These are phyloP conservation scores for Nidularia sp. DNA, from an alignment of 768 basidiomycete species.

Conservation along the genomic window DNA sequence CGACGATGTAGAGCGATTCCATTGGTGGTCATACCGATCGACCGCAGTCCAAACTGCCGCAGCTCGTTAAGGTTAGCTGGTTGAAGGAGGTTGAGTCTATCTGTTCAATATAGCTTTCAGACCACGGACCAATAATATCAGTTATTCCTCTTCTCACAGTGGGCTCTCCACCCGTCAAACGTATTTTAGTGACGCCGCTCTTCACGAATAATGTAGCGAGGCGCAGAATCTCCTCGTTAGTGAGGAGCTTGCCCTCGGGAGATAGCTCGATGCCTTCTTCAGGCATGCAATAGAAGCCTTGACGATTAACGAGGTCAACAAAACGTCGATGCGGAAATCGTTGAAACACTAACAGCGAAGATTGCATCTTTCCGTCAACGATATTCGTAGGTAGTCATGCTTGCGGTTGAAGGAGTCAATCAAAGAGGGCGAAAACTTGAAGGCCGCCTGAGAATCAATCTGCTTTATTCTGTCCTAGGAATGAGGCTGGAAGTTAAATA, in stretches of 20 bases:
- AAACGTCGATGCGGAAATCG: too few relatives aligned
- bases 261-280: slow-evolving; percentile 73
- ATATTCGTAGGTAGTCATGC: slow-evolving; percentile 88
- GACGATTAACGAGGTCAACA: slow-evolving; percentile 6
- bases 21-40: slow-evolving; percentile 86
- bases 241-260: slow-evolving; percentile 63
- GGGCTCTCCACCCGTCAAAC: slow-evolving; percentile 87
- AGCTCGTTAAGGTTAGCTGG: slow-evolving; percentile 61
- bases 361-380: slow-evolving; percentile 84
- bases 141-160: slow-evolving; percentile 74
- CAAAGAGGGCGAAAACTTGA: slow-evolving; percentile 48
- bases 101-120: too few relatives aligned
- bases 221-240: slow-evolving; percentile 71
- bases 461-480: slow-evolving; percentile 51
- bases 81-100: slow-evolving; percentile 6
- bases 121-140: slow-evolving; percentile 59
- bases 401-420: slow-evolving; percentile 63
- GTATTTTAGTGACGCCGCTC: slow-evolving; percentile 82
- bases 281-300: slow-evolving; percentile 94
- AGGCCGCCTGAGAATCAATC: slow-evolving; percentile 44
- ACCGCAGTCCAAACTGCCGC: slow-evolving; percentile 55
- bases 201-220: slow-evolving; percentile 74
- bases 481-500: not conserved
- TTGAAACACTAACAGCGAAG: slow-evolving; percentile 71
- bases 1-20: slow-evolving; percentile 73